A percentile compares a stretch with the other conserved stretches of the same genome.
Evolutionary conservation across 164 flowering plant genomes (phyloP).

Genomic region (Platanus orientalis): DNA sequence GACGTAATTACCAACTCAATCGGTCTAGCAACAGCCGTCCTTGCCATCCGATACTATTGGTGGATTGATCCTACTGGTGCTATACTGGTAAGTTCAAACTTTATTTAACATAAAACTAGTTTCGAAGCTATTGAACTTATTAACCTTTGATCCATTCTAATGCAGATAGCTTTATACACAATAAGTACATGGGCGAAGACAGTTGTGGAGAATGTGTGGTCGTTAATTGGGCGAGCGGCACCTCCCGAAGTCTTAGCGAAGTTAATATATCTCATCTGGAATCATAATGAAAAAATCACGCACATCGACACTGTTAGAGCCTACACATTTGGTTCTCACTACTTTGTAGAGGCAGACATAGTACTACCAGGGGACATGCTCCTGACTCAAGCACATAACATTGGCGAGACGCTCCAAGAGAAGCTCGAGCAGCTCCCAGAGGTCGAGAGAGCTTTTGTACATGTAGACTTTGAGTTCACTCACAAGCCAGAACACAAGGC

Average conservation of each 20-base stretch:
- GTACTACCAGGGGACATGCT: slow-evolving; percentile 71
- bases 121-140: too few species aligned
- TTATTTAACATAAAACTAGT: slow-evolving; percentile 78
- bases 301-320: slow-evolving; percentile 89
- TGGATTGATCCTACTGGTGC: too few species aligned
- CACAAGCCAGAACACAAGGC: slow-evolving; percentile 72
- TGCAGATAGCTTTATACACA: slow-evolving; percentile 82
- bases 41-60: too few species aligned
- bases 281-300: slow-evolving; percentile 64
- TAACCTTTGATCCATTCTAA: too few species aligned
- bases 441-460: too few species aligned
- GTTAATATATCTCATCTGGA: slow-evolving; percentile 75
- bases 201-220: too few species aligned
- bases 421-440: slow-evolving; percentile 70
- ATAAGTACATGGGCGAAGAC: slow-evolving; percentile 72
- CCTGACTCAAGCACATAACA: slow-evolving; percentile 61
- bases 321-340: too few species aligned
- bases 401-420: too few species aligned
- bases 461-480: slow-evolving; percentile 69
- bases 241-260: slow-evolving; percentile 72
- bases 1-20: too few species aligned
- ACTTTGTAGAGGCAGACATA: too few species aligned
- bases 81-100: too few species aligned
- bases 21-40: too few species aligned
- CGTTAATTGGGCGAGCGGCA: slow-evolving; percentile 71